Conservation (phyloP, 192 early-diverging fungal species). For the Entomortierella parvispora region DNA sequence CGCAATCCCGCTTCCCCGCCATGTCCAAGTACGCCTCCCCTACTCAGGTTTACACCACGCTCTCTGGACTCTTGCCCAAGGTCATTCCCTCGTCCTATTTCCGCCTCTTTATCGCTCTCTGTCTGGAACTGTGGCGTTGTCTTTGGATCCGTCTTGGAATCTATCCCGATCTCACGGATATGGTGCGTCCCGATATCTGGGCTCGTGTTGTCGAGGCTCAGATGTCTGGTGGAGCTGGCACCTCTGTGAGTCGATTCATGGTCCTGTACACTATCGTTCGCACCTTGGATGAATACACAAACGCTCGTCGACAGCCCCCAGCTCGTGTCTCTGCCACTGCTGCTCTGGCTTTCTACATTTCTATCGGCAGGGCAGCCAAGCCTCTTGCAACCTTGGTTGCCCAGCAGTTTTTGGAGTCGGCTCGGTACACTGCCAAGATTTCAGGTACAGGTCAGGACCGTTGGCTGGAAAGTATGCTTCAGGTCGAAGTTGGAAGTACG, state of each 20-base stretch:
- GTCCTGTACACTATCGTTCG: conserved; percentile 43
- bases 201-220: conserved; percentile 46
- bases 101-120: conserved; percentile 33
- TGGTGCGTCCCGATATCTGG: conserved; percentile 53
- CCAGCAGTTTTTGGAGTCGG: conserved; percentile 53
- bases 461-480: conserved; percentile 50
- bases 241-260: conserved; percentile 45
- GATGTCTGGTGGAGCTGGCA: conserved; percentile 43
- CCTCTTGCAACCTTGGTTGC: conserved; percentile 44
- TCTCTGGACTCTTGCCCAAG: conserved; percentile 44
- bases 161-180: conserved; percentile 47
- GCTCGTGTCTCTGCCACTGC: conserved; percentile 50
- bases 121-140: conserved; percentile 44
- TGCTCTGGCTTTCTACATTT: conserved; percentile 44
- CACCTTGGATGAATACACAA: conserved; percentile 49
- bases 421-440: conserved; percentile 48
- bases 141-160: conserved; percentile 50
- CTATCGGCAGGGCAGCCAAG: conserved; percentile 32
- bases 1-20: conserved; percentile 42
- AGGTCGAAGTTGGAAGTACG: conserved; percentile 46
- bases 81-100: conserved; percentile 43
- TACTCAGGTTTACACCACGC: conserved; percentile 28
- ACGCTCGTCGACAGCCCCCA: conserved; percentile 47
- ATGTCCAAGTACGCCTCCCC: conserved; percentile 39
- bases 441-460: conserved; percentile 34